A percentile compares a stretch with the other conserved stretches of the same genome.
Conservation (phyloP, 306 rosid genomes). For the Vigna nakashimae region DNA sequence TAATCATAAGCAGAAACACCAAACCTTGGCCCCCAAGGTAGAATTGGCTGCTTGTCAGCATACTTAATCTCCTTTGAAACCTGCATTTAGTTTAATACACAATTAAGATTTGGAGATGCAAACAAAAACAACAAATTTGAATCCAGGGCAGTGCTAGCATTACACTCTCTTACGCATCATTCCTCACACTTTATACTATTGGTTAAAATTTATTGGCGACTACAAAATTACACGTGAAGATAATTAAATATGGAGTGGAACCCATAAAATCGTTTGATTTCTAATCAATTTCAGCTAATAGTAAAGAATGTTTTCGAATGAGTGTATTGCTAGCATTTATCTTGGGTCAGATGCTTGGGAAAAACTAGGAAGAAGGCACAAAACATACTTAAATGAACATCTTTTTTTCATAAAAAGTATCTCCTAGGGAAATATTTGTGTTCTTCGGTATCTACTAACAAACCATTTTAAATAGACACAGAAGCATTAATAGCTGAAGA, state of each 20-base stretch:
- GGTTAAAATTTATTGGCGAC: background rate
- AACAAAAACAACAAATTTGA: background rate
- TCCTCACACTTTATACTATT: background rate
- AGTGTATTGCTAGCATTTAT: background rate
- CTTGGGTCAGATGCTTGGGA: slow-evolving; percentile 2
- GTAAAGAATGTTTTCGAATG: too few species aligned
- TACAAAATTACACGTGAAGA: background rate
- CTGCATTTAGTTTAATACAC: slow-evolving; percentile 50
- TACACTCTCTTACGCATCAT: background rate
- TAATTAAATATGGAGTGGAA: too few species aligned
- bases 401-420: background rate
- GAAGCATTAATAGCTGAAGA: slow-evolving; percentile 7
- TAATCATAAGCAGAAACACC: slow-evolving; percentile 42
- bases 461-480: slow-evolving; percentile 16
- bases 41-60: slow-evolving; percentile 94
- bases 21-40: slow-evolving; percentile 99
- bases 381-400: background rate
- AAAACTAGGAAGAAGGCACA: slow-evolving; percentile 23
- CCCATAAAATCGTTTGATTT: too few species aligned
- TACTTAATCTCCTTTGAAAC: slow-evolving; percentile 96
- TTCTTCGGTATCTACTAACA: slow-evolving; percentile 22
- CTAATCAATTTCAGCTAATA: too few species aligned
- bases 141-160: background rate
- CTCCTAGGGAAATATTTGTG: background rate
- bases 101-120: slow-evolving; percentile 36